A percentile compares a stretch with the other conserved stretches of the same genome.
Conservation (phyloP, 352 stramenopile species). For the Phytophthora pini region DNA sequence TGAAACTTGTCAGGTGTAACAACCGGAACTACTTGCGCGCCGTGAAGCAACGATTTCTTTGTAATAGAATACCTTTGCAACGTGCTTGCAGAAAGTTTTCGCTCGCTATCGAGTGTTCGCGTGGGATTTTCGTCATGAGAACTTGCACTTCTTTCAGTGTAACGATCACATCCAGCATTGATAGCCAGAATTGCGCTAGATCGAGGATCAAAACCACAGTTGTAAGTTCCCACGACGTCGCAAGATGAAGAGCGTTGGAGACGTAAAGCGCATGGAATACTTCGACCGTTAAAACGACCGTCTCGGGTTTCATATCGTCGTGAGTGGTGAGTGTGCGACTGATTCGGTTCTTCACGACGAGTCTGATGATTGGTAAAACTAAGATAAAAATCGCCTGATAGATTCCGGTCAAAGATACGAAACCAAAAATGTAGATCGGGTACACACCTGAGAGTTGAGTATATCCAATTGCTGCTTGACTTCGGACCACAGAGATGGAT, state of each 20-base stretch:
- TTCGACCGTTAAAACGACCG: conserved; percentile 6
- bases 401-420: conserved; percentile 12
- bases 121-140: background rate
- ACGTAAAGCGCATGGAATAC: conserved; percentile 11
- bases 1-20: background rate
- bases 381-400: conserved; percentile 8
- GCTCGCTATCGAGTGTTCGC: background rate
- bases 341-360: conserved; percentile 9
- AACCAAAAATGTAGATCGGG: conserved; percentile 13
- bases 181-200: background rate
- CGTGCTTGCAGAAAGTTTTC: conserved; percentile 5
- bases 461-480: conserved; percentile 16
- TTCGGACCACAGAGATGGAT: conserved; percentile 8
- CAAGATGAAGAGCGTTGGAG: background rate
- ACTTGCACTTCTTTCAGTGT: background rate
- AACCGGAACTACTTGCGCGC: background rate
- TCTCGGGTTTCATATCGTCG: conserved; percentile 15
- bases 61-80: background rate
- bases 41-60: background rate
- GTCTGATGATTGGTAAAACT: conserved; percentile 5
- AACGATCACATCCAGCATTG: background rate
- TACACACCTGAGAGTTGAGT: conserved; percentile 13
- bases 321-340: conserved; percentile 7
- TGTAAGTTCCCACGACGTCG: background rate
- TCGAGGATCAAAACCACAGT: background rate